Conservation (phyloP, 208 protist species). For the Leishmania guyanensis region DNA sequence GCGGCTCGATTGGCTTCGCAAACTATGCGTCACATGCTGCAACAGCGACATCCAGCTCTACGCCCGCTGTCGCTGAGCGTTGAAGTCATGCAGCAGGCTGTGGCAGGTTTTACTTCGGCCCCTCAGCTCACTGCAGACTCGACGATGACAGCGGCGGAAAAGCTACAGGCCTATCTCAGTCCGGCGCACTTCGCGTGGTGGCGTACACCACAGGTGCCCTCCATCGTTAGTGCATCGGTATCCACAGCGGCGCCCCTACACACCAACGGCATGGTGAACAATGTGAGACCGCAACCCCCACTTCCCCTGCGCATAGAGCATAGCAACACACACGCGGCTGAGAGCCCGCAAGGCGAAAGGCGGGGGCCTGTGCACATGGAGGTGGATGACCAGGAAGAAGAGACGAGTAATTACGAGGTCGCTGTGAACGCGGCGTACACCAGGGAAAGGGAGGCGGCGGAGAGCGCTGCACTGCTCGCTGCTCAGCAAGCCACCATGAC, state of each 20-base stretch:
- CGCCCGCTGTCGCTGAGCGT: slow-evolving; percentile 17
- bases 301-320: not conserved
- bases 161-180: slow-evolving; percentile 7
- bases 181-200: slow-evolving; percentile 20
- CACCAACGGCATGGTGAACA: not conserved
- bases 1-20: slow-evolving; percentile 21
- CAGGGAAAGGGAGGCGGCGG: slow-evolving; percentile 1
- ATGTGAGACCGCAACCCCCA: not conserved
- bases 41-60: slow-evolving; percentile 29
- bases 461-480: slow-evolving; percentile 1
- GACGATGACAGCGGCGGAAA: not conserved
- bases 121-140: not conserved
- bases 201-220: not conserved
- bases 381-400: not conserved
- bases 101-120: too few relatives aligned
- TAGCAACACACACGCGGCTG: not conserved
- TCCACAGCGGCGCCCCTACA: not conserved
- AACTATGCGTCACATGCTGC: slow-evolving; percentile 13
- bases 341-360: not conserved
- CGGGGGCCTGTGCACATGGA: not conserved
- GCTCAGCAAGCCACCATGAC: slow-evolving; percentile 17
- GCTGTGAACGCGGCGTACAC: slow-evolving; percentile 16
- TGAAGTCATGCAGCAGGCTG: not conserved
- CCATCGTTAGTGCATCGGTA: not conserved
- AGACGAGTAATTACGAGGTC: not conserved